phyloP scores from a whole-genome alignment of 225 moss, liverwort and hornwort species.

The Climacium dendroides region DNA sequence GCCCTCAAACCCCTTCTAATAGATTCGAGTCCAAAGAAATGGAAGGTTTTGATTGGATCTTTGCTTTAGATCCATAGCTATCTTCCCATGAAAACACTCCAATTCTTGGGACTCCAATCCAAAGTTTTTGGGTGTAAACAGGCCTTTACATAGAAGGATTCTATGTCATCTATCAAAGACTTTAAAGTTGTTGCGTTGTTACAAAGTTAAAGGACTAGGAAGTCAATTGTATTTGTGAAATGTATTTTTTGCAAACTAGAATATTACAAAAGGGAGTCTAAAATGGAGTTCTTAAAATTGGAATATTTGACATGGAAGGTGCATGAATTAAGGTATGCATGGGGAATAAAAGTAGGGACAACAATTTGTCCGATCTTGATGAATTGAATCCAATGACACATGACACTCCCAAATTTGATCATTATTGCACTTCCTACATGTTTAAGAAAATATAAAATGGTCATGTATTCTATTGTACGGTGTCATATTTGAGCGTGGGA shows the following conservation, averaged over 20 bases:
- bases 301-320: not conserved
- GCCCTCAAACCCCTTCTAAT: too few relatives aligned
- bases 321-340: too few relatives aligned
- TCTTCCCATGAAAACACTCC: too few relatives aligned
- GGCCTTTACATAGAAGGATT: not conserved
- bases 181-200: rapidly evolving
- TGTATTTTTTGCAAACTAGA: not conserved
- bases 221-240: not conserved
- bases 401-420: not conserved
- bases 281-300: too few relatives aligned
- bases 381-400: rapidly evolving
- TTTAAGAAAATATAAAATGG: not conserved
- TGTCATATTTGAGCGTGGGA: not conserved
- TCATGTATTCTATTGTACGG: not conserved
- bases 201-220: not conserved
- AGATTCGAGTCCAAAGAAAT: too few relatives aligned
- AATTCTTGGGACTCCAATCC: too few relatives aligned
- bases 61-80: too few relatives aligned
- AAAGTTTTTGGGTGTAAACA: too few relatives aligned
- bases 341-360: not conserved
- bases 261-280: too few relatives aligned
- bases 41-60: too few relatives aligned
- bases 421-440: not conserved
- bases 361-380: not conserved
- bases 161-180: not conserved